A percentile compares a stretch with the other conserved stretches of the same genome.
Conservation (phyloP, 768 basidiomycete genomes). For the Solioccasus polychromus region DNA sequence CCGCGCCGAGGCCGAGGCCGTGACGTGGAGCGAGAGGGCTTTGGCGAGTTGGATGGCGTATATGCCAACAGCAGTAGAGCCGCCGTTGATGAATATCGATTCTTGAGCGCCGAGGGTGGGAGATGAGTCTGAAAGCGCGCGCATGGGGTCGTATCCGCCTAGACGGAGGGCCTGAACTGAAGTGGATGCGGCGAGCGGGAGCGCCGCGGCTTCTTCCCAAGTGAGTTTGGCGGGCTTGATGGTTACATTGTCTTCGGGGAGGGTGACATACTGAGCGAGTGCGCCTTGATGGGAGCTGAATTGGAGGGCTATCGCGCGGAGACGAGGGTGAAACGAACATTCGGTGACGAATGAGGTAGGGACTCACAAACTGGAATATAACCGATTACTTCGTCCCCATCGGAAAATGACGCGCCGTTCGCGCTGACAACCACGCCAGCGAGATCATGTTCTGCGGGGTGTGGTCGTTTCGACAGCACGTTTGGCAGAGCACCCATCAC, state of each 20-base stretch:
- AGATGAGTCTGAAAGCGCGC: neutral
- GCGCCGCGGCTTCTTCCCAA: conserved; percentile 56
- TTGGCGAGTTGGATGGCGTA: conserved; percentile 75
- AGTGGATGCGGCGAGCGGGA: conserved; percentile 57
- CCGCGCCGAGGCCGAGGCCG: conserved; percentile 55
- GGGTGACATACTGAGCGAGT: conserved; percentile 53
- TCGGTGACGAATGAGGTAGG: too few species aligned
- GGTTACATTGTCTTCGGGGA: conserved; percentile 44
- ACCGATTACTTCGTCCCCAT: conserved; percentile 67
- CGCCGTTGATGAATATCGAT: conserved; percentile 67
- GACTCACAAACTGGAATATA: conserved; percentile 39
- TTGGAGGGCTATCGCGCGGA: conserved; percentile 20
- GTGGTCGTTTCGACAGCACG: conserved; percentile 45
- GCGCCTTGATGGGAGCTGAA: conserved; percentile 48
- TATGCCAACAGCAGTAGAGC: conserved; percentile 65
- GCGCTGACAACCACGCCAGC: conserved; percentile 59
- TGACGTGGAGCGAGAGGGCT: conserved; percentile 53
- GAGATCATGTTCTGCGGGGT: conserved; percentile 59
- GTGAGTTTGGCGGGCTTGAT: conserved; percentile 45
- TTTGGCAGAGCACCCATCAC: conserved; percentile 48
- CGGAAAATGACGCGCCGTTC: conserved; percentile 48
- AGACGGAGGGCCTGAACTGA: conserved; percentile 55
- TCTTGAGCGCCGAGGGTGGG: conserved; percentile 31
- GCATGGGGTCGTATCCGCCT: conserved; percentile 45
- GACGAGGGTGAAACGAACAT: neutral